A percentile compares a stretch with the other conserved stretches of the same genome.
phyloP scores from a whole-genome alignment of 371 early-diverging fungal species.

The Choanephora cucurbitarum region DNA sequence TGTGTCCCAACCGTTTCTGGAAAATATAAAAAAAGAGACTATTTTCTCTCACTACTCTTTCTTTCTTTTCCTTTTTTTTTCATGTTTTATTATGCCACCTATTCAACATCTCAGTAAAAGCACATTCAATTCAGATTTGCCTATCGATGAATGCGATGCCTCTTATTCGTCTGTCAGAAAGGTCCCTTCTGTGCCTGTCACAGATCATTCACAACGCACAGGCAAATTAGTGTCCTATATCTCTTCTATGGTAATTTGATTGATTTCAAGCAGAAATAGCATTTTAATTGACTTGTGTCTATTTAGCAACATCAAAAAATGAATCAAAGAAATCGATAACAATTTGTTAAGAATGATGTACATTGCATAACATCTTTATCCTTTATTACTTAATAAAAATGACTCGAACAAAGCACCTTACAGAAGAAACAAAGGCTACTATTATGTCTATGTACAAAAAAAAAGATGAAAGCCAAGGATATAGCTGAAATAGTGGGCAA shows the following conservation, averaged over 20 bases:
- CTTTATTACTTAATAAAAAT: too few species aligned
- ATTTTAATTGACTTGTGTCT: too few species aligned
- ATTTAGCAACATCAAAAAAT: conserved; percentile 14
- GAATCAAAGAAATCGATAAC: conserved; percentile 14
- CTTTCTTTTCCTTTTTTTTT: neutral
- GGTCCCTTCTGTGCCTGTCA: neutral
- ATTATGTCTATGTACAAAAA: too few species aligned
- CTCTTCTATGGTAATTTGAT: conserved; percentile 16
- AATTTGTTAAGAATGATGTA: too few species aligned
- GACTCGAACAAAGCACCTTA: too few species aligned
- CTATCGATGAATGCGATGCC: too few species aligned
- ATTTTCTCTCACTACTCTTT: neutral
- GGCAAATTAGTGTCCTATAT: conserved; percentile 22
- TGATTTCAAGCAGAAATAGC: neutral
- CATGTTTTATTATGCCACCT: neutral
- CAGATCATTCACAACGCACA: conserved; percentile 22
- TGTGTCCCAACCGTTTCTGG: neutral
- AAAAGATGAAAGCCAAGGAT: too few species aligned
- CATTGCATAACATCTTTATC: too few species aligned
- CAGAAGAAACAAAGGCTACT: too few species aligned
- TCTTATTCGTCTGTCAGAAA: neutral
- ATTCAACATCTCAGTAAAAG: neutral
- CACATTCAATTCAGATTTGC: neutral
- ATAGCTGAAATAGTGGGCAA: too few species aligned
- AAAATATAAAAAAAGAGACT: neutral